Evolutionary conservation across 352 stramenopile genomes (phyloP).

Genomic region (Globisporangium irregulare): DNA sequence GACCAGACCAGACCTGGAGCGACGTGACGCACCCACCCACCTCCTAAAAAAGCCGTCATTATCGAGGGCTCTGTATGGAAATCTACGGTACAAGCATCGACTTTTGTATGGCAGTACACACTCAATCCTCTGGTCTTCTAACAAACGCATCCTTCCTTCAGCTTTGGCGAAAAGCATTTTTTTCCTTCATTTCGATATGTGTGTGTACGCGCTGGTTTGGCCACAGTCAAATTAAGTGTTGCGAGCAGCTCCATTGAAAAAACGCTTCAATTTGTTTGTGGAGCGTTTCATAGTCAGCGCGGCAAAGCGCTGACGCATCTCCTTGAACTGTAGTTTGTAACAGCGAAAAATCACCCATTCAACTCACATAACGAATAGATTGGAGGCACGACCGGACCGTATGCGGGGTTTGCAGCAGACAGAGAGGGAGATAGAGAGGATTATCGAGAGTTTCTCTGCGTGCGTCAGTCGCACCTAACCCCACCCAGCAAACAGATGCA

Average conservation of each 20-base stretch:
- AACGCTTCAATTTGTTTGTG: background rate
- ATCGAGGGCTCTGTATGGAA: background rate
- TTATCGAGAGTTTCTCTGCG: background rate
- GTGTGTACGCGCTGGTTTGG: background rate
- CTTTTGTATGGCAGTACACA: background rate
- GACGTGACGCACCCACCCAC: constrained; percentile 3
- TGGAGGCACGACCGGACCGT: background rate
- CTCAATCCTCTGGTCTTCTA: background rate
- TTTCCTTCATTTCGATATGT: background rate
- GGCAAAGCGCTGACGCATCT: background rate
- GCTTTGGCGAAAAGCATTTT: background rate
- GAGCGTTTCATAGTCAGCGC: background rate
- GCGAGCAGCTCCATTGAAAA: background rate
- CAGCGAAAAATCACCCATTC: background rate
- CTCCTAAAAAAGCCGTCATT: background rate
- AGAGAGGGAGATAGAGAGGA: background rate
- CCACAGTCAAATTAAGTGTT: background rate
- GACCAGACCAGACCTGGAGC: background rate
- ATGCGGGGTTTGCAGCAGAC: background rate
- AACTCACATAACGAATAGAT: background rate
- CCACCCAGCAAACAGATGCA: background rate
- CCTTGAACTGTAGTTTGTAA: background rate
- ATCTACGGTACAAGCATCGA: background rate
- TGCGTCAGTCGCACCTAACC: constrained; percentile 2
- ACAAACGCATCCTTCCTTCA: background rate